These are phyloP conservation scores for Coemansia sp. DNA, from an alignment of 192 early-diverging fungal genomes.

Conservation along the genomic window DNA sequence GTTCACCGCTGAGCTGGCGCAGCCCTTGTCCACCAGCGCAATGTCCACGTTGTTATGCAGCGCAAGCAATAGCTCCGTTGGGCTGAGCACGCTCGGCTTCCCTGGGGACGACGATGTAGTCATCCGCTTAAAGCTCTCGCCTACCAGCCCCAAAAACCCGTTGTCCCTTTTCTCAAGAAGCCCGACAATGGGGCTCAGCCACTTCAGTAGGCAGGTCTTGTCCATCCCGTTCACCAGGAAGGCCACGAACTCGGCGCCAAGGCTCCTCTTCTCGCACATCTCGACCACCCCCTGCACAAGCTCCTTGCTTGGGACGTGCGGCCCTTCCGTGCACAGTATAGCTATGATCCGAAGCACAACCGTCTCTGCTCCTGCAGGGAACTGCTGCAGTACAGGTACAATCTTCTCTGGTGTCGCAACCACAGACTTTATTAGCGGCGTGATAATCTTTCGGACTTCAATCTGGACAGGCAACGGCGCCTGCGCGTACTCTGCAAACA, in stretches of 20 bases:
- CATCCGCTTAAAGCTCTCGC: conserved; percentile 29
- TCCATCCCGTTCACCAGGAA: conserved; percentile 31
- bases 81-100: conserved; percentile 43
- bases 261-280: conserved; percentile 27
- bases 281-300: conserved; percentile 32
- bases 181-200: conserved; percentile 18
- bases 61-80: conserved; percentile 44
- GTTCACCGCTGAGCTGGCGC: conserved; percentile 17
- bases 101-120: conserved; percentile 29
- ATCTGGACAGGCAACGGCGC: conserved; percentile 18
- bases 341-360: conserved; percentile 30
- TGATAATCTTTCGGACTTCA: conserved; percentile 24
- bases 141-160: conserved; percentile 18
- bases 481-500: conserved; percentile 27
- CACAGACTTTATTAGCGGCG: conserved; percentile 40
- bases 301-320: conserved; percentile 30
- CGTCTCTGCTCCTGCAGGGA: conserved; percentile 37
- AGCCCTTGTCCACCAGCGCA: background rate
- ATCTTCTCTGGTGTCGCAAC: conserved; percentile 22
- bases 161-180: conserved; percentile 18
- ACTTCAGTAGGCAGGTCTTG: conserved; percentile 13
- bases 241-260: conserved; percentile 34
- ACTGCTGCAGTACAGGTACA: conserved; percentile 26
- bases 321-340: conserved; percentile 19
- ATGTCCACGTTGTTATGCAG: conserved; percentile 26